These are phyloP conservation scores for Alternaria gansuensis DNA, from an alignment of 2,329 filamentous ascomycete genomes.

Conservation along the genomic window DNA sequence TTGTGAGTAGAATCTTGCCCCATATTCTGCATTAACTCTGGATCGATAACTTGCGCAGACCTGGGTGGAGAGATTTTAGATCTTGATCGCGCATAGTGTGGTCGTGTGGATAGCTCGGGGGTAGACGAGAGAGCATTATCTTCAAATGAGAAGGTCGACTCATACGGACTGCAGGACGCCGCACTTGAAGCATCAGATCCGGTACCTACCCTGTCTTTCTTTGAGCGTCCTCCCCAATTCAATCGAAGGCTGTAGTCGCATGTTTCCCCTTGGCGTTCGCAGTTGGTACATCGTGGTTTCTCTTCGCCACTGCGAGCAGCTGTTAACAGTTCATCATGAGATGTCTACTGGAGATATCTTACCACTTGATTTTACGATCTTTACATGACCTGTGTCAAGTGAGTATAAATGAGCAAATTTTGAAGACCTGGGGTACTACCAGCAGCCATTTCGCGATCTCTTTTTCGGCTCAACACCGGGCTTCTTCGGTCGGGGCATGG, in stretches of 20 bases:
- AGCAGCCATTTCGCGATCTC: constrained; percentile 73
- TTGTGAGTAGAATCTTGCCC: constrained; percentile 24
- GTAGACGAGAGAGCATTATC: constrained; percentile 34
- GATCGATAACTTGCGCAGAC: constrained; percentile 40
- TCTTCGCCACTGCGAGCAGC: constrained; percentile 69
- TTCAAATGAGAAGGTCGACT: constrained; percentile 42
- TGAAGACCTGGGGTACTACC: constrained; percentile 55
- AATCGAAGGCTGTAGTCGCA: constrained; percentile 85
- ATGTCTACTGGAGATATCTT: constrained; percentile 28
- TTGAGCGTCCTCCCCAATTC: constrained; percentile 80
- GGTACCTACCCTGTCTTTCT: constrained; percentile 61
- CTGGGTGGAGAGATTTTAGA: constrained; percentile 37
- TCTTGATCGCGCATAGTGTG: constrained; percentile 37
- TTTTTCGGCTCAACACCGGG: constrained; percentile 71
- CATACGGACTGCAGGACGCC: constrained; percentile 41
- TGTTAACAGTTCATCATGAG: constrained; percentile 18
- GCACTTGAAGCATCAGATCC: constrained; percentile 38
- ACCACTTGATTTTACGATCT: constrained; percentile 80
- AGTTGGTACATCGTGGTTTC: constrained; percentile 76
- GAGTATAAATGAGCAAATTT: not conserved
- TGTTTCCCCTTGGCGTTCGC: constrained; percentile 72
- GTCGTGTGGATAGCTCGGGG: constrained; percentile 26
- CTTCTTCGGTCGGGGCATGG: constrained; percentile 73
- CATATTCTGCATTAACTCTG: constrained; percentile 34
- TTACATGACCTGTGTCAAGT: constrained; percentile 74